A percentile compares a stretch with the other conserved stretches of the same genome.
These are phyloP conservation scores for Cucurbita moschata DNA, from an alignment of 306 rosid genomes.

Conservation along the genomic window DNA sequence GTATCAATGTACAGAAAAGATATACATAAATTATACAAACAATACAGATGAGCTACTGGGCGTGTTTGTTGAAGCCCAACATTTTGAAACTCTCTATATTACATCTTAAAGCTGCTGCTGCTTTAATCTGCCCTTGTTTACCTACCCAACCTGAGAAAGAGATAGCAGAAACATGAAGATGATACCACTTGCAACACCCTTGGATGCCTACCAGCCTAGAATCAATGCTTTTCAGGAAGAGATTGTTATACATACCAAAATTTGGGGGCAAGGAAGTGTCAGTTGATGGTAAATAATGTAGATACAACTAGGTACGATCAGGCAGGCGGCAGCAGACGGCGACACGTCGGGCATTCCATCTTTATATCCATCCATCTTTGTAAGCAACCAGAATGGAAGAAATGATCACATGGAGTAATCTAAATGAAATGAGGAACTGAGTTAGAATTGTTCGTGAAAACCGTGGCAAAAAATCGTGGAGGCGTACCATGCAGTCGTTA, in stretches of 20 bases:
- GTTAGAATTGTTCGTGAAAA: background rate
- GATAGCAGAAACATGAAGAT: background rate
- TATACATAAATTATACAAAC: slow-evolving; percentile 2
- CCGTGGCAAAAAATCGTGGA: background rate
- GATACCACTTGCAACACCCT: background rate
- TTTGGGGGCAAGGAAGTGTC: slow-evolving; percentile 30
- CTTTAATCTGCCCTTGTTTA: background rate
- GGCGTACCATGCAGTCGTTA: slow-evolving; percentile 75
- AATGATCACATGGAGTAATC: slow-evolving; percentile 99
- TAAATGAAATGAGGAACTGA: slow-evolving; percentile 18
- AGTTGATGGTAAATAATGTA: slow-evolving; percentile 39
- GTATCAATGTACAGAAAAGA: slow-evolving; percentile 6
- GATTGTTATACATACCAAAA: slow-evolving; percentile 19
- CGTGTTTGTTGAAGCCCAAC: background rate
- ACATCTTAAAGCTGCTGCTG: background rate
- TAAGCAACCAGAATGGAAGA: slow-evolving; percentile 89
- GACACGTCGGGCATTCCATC: slow-evolving; percentile 99
- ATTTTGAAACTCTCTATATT: background rate
- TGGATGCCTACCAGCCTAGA: background rate
- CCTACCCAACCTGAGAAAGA: slow-evolving; percentile 9
- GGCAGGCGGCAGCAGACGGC: slow-evolving; percentile 87
- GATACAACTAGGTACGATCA: slow-evolving; percentile 22
- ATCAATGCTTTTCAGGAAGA: background rate
- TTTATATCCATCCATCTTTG: slow-evolving; percentile 99
- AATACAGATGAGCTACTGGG: background rate